Base-by-base conservation (phyloP, 257 asterid genomes). In the Fraxinus anomala region DNA sequence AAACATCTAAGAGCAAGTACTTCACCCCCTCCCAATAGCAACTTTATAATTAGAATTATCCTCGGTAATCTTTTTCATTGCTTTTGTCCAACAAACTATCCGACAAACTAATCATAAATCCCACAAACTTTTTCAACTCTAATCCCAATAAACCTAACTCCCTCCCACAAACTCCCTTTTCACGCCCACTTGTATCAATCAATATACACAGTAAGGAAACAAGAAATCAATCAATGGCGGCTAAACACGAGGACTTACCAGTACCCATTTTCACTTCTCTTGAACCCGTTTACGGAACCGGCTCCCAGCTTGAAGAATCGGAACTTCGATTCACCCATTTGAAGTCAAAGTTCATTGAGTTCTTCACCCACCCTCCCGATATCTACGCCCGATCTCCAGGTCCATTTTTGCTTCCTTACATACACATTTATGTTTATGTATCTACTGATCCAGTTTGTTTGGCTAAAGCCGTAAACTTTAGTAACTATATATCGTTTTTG, bases 301-400 rank as follows among this genome's bases (percentile, higher is more conserved):
- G 96, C 65, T 93, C 97, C 17, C 94, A 84, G 80, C 89, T 90
- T 9, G 96, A 95, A 75, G 98, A 95, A 77, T 97, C 97, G 30
- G 83, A 89, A 84, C 91, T 91, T 68, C 89, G 99, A 33, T 93
- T 91, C 87, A 80, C 44, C 78, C 82, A 71, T 24, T 75, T 93
- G 80, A 91, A 89, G 68, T 84, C 95, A 2, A 92, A 91, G 79
- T 95, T 93, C 81, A 14, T 83, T 14, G 90, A 89, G 3, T 39
- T 91, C 69, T 95, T 90, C 73, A 98, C 93, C 54, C 89, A 90
- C 40, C 39, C 90, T 44, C 98, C 98, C 17, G 88, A 90, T 75
- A 78, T 93, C 73, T 95, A 84, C 54, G 91, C 98, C 77, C 91
- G 97, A 86, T 91, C 97, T 75, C 99, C 99, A 68, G 98, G 98